These are phyloP conservation scores for Cordyceps cateniannulata DNA, from an alignment of 2,329 filamentous ascomycete species.

Conservation along the genomic window DNA sequence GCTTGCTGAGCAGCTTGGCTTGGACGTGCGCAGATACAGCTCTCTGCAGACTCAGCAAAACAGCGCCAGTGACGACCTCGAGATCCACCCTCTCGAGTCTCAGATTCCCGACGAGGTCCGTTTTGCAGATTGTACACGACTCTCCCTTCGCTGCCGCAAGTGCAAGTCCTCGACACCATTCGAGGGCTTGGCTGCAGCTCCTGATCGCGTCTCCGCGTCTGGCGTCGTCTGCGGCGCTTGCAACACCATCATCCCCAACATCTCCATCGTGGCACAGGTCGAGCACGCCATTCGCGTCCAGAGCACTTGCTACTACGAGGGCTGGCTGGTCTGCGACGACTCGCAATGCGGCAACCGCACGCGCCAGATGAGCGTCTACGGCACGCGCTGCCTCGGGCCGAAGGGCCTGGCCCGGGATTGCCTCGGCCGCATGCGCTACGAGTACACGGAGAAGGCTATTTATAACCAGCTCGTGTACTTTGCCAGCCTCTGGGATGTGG, in stretches of 20 bases:
- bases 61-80: slow-evolving; percentile 51
- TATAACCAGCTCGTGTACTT: slow-evolving; percentile 96
- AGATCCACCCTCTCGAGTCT: slow-evolving; percentile 87
- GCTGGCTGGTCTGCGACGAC: slow-evolving; percentile 87
- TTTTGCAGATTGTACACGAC: slow-evolving; percentile 72
- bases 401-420: slow-evolving; percentile 80
- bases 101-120: slow-evolving; percentile 89
- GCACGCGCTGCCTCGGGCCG: slow-evolving; percentile 80
- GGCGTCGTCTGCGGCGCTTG: slow-evolving; percentile 74
- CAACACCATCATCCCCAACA: slow-evolving; percentile 54
- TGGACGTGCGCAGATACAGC: slow-evolving; percentile 82
- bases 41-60: slow-evolving; percentile 38
- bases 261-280: slow-evolving; percentile 78
- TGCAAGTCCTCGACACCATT: slow-evolving; percentile 71
- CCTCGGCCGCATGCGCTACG: slow-evolving; percentile 79
- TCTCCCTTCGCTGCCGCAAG: slow-evolving; percentile 71
- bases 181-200: slow-evolving; percentile 61
- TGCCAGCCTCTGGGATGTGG: slow-evolving; percentile 78
- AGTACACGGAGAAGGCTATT: slow-evolving; percentile 79
- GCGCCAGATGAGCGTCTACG: slow-evolving; percentile 88
- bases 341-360: slow-evolving; percentile 79
- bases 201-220: slow-evolving; percentile 58
- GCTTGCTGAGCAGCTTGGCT: slow-evolving; percentile 85
- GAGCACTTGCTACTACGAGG: slow-evolving; percentile 83
- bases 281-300: slow-evolving; percentile 76